phyloP scores from a whole-genome alignment of 345 rosid species.

The Nephelium lappaceum region DNA sequence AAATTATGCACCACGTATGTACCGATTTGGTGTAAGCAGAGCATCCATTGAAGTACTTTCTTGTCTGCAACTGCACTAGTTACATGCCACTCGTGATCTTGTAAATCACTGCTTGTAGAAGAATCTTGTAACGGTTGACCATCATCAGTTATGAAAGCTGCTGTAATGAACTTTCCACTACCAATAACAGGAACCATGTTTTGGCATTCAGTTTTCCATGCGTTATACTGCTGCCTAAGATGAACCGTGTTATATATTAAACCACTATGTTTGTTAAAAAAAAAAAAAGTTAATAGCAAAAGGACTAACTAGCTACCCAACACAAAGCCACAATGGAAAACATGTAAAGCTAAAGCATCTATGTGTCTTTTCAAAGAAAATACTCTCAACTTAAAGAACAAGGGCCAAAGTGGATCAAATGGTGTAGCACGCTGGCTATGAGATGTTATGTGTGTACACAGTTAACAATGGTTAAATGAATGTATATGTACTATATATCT shows the following conservation, averaged over 20 bases:
- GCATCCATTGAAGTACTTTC: slow-evolving; percentile 83
- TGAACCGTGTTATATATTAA: slow-evolving; percentile 27
- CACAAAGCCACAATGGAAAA: neutral
- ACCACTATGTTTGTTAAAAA: slow-evolving; percentile 15
- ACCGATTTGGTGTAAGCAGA: slow-evolving; percentile 85
- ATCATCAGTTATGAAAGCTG: slow-evolving; percentile 64
- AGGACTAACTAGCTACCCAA: slow-evolving; percentile 8
- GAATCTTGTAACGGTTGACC: slow-evolving; percentile 58
- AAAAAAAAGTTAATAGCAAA: neutral
- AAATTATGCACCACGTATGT: slow-evolving; percentile 27
- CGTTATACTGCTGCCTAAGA: slow-evolving; percentile 73
- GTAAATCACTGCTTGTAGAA: slow-evolving; percentile 25
- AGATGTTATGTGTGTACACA: neutral
- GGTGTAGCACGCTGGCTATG: neutral
- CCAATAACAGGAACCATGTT: slow-evolving; percentile 83
- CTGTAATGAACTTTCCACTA: slow-evolving; percentile 63
- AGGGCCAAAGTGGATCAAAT: slow-evolving; percentile 5
- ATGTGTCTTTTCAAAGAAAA: neutral
- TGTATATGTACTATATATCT: neutral
- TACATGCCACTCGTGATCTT: slow-evolving; percentile 41
- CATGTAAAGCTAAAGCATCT: neutral
- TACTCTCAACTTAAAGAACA: neutral
- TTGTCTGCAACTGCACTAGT: slow-evolving; percentile 53
- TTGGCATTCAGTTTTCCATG: slow-evolving; percentile 82
- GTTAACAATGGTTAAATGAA: neutral